phyloP scores from a whole-genome alignment of 1,139 yeast genomes.

The Hyphopichia pseudoburtonii region DNA sequence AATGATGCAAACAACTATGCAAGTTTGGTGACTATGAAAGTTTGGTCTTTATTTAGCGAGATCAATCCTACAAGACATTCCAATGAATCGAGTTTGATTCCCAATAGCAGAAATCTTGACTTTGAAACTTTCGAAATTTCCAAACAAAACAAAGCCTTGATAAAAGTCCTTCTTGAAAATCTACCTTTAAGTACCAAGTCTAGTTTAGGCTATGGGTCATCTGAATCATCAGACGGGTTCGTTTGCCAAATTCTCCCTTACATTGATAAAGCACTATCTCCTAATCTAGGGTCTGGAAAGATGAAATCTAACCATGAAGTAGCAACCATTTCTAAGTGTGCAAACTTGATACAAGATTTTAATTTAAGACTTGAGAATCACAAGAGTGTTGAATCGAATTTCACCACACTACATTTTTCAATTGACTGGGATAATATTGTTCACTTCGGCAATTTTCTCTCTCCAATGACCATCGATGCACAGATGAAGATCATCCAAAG shows the following conservation, averaged over 20 bases:
- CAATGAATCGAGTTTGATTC: constrained; percentile 26
- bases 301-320: constrained; percentile 25
- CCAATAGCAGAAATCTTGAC: constrained; percentile 42
- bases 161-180: constrained; percentile 23
- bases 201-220: constrained; percentile 27
- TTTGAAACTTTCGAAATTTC: constrained; percentile 40
- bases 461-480: constrained; percentile 13
- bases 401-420: constrained; percentile 26
- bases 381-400: constrained; percentile 35
- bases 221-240: constrained; percentile 25
- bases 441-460: constrained; percentile 22
- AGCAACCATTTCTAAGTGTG: constrained; percentile 26
- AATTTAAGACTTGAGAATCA: constrained; percentile 32
- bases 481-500: constrained; percentile 13
- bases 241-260: constrained; percentile 44
- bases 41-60: constrained; percentile 67
- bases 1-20: constrained; percentile 41
- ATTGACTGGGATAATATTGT: constrained; percentile 41
- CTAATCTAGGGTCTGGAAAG: constrained; percentile 35
- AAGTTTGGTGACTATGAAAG: constrained; percentile 59
- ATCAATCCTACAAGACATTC: constrained; percentile 38
- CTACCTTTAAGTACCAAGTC: constrained; percentile 29
- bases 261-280: constrained; percentile 45
- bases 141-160: constrained; percentile 27
- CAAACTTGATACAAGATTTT: constrained; percentile 26